Evolutionary conservation across 1,139 yeast species (phyloP), one percentile per base, ranked within the genome.

Genomic region (Geotrichum klebahnii): DNA sequence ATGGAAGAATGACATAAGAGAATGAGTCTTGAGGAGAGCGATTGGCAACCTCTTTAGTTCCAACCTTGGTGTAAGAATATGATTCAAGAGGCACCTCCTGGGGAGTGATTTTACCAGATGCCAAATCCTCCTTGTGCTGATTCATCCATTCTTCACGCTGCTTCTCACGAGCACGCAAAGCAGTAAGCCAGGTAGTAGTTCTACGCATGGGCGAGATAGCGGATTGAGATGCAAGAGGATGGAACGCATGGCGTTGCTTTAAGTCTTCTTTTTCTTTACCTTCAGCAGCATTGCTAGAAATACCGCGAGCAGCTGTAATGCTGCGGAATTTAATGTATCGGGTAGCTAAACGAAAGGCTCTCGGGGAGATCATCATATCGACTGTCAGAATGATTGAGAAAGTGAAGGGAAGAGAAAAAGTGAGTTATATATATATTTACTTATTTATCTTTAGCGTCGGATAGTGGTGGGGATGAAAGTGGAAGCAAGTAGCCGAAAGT

Each of bases 1-100:
- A 89, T 0, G 96, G 96, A 48, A 89, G 72, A 1, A 78, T 71
- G 51, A 87, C 75, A 61, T 77, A 85, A 16, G 87, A 76, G 62
- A 88, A 88, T 9, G 95, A 84, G 58, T 86, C 95, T 26, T 71
- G 73, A 52, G 94, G 74, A 1, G 92, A 81, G 64, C 80, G 80
- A 57, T 86, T 92, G n/a, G 75, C 73, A 16, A 86, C 81, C 3
- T 73, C 81, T 12, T 85, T 78, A 5, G 92, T 79, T 59, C 63
- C 61, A 31, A 68, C 70, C 14, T 63, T 57, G 23, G 68, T 62
- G 54, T 80, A 82, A 5, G 95, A 88, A 59, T 83, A 82, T 48
- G 81, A 79, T 64, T 47, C 54, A 17, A 51, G 44, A 9, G 51
- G 54, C 24, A 43, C 50, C 40, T 38, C 55, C 47, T 42, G 41